A percentile compares a stretch with the other conserved stretches of the same genome.
Evolutionary conservation across 148 eudicot genomes (phyloP).

Genomic region (Oxyria digyna): DNA sequence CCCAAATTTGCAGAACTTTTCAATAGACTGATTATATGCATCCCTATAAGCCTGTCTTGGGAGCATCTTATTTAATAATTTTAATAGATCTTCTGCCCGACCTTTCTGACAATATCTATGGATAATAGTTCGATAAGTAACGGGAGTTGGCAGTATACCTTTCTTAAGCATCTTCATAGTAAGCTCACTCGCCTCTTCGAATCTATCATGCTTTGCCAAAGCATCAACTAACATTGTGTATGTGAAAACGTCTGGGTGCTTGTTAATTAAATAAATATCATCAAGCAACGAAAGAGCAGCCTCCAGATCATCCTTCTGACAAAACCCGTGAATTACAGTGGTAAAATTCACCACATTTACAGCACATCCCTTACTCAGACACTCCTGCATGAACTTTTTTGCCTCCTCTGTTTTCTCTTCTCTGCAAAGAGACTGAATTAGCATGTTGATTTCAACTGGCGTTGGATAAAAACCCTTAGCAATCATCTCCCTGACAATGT

Average conservation of each 20-base stretch:
- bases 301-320: slow-evolving; percentile 23
- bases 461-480: slow-evolving; percentile 27
- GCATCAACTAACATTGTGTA: slow-evolving; percentile 23
- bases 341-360: slow-evolving; percentile 29
- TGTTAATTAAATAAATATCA: slow-evolving; percentile 30
- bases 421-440: slow-evolving; percentile 26
- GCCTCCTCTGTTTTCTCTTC: slow-evolving; percentile 28
- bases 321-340: slow-evolving; percentile 28
- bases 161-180: slow-evolving; percentile 23
- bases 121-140: slow-evolving; percentile 25
- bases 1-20: slow-evolving; percentile 27
- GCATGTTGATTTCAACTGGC: slow-evolving; percentile 26
- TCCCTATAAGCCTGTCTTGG: slow-evolving; percentile 17
- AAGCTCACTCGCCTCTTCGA: slow-evolving; percentile 27
- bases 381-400: slow-evolving; percentile 28
- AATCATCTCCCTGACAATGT: slow-evolving; percentile 23
- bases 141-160: slow-evolving; percentile 26
- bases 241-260: slow-evolving; percentile 25
- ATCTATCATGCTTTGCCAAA: slow-evolving; percentile 19
- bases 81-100: slow-evolving; percentile 25
- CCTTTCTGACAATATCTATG: slow-evolving; percentile 24
- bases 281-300: slow-evolving; percentile 31
- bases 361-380: slow-evolving; percentile 26
- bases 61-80: slow-evolving; percentile 19
- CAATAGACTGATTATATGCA: slow-evolving; percentile 32